Evolutionary conservation across 2,329 filamentous ascomycete species (phyloP), one percentile per base, ranked within the genome.

Genomic region (Penicillium paneum): DNA sequence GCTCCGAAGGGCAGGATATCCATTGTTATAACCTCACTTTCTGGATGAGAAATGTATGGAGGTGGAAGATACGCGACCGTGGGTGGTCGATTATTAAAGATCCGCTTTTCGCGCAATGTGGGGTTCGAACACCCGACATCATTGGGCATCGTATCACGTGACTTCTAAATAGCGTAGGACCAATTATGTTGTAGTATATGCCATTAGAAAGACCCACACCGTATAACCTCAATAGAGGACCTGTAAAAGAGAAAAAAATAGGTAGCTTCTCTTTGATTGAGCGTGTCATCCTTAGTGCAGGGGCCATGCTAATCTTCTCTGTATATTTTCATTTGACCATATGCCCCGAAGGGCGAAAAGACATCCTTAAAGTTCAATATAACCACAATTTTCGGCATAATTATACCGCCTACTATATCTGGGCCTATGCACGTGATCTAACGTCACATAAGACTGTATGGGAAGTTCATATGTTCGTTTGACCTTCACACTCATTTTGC

Each of bases 211-310:
- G 3, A n/a, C 15, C 40, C 24, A n/a, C 40, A 39, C 3, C 5
- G 1, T 28, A 41, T 28, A 17, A 5, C 26, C 11, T 42, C 40
- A 29, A 29, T n/a, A 13, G 5, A 0, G 11, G 10, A 19, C 2
- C 8, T 24, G 13, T 5, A 49, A 31, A 28, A 1, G 24, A 66
- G 81, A 84, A 86, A 86, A 87, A 84, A 83, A 83, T 77, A 79
- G 79, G 79, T 81, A 24, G 84, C 81, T 83, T 86, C 85, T 88
- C 86, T 88, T 87, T 87, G 84, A 84, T 85, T 83, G 80, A 87
- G 85, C 85, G 86, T 91, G 88, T 92, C 89, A 93, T 92, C 89
- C 89, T 93, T 93, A 91, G 89, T 84, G 82, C 82, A 85, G 82
- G 83, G 86, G 86, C 86, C 86, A 89, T 89, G 86, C 87, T 88